Evolutionary conservation across 768 basidiomycete species (phyloP).

Genomic region (Suillus spraguei): DNA sequence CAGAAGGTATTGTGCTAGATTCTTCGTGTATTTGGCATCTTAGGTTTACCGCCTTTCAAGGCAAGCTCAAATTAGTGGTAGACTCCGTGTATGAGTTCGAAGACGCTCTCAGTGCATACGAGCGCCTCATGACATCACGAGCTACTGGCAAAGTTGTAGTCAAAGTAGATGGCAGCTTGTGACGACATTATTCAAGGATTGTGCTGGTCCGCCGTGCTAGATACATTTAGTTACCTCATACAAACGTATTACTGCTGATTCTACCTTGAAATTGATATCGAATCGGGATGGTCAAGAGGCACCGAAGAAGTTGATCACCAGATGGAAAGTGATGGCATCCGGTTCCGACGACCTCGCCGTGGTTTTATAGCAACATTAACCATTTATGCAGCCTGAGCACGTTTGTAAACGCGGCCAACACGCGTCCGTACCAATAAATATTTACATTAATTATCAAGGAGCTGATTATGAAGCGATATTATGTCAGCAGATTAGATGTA

Average conservation of each 20-base stretch:
- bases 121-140: slow-evolving; percentile 53
- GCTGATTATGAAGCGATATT: slow-evolving; percentile 26
- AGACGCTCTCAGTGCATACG: slow-evolving; percentile 63
- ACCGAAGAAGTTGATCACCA: slow-evolving; percentile 6
- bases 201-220: neutral
- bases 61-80: slow-evolving; percentile 53
- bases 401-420: neutral
- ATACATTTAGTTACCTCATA: neutral
- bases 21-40: neutral
- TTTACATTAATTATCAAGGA: neutral
- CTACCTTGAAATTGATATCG: neutral
- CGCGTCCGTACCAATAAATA: neutral
- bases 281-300: neutral
- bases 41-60: slow-evolving; percentile 27
- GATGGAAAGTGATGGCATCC: neutral
- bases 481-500: slow-evolving; percentile 38
- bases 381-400: neutral
- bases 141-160: slow-evolving; percentile 72
- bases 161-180: slow-evolving; percentile 36
- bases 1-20: slow-evolving; percentile 39
- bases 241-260: neutral
- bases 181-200: neutral
- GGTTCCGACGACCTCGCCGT: neutral
- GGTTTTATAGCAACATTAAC: neutral
- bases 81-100: slow-evolving; percentile 63